Evolutionary conservation across 768 basidiomycete genomes (phyloP).

Genomic region (Xerocomellus intermedius): DNA sequence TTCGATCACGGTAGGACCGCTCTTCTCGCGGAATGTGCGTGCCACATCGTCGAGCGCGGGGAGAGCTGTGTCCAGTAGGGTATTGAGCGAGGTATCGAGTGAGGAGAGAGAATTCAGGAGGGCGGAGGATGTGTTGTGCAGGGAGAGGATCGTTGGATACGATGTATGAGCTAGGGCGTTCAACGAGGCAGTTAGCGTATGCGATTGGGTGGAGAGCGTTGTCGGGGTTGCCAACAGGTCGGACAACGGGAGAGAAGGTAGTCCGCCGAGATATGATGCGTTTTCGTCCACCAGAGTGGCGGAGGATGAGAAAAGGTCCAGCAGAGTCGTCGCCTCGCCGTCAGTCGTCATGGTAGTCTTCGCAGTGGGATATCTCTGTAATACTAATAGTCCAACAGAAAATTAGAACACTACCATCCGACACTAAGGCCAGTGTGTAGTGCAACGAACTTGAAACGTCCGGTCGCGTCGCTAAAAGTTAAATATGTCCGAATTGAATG

Average conservation of each 20-base stretch:
- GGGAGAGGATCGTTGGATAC: slow-evolving; percentile 88
- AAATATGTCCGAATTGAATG: background rate
- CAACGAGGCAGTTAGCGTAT: slow-evolving; percentile 84
- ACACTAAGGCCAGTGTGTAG: too few relatives aligned
- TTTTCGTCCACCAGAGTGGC: slow-evolving; percentile 24
- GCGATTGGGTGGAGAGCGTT: slow-evolving; percentile 75
- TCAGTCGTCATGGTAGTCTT: slow-evolving; percentile 20
- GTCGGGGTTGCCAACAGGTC: slow-evolving; percentile 74
- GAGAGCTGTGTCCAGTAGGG: slow-evolving; percentile 62
- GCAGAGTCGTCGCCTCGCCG: slow-evolving; percentile 24
- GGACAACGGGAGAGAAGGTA: slow-evolving; percentile 64
- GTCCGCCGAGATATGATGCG: slow-evolving; percentile 56
- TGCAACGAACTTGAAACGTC: background rate
- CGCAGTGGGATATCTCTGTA: background rate
- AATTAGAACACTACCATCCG: background rate
- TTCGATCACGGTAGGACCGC: slow-evolving; percentile 64
- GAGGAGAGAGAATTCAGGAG: slow-evolving; percentile 71
- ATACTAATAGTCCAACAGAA: too few relatives aligned
- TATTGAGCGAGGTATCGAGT: slow-evolving; percentile 70
- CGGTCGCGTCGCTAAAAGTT: background rate
- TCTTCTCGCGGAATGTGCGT: slow-evolving; percentile 66
- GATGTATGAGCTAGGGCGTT: slow-evolving; percentile 89
- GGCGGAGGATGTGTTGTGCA: slow-evolving; percentile 76
- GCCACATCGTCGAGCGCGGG: slow-evolving; percentile 77
- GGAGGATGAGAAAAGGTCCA: slow-evolving; percentile 27